These are phyloP conservation scores for Teratosphaeria viscida DNA, from an alignment of 2,329 filamentous ascomycete species.

Conservation along the genomic window DNA sequence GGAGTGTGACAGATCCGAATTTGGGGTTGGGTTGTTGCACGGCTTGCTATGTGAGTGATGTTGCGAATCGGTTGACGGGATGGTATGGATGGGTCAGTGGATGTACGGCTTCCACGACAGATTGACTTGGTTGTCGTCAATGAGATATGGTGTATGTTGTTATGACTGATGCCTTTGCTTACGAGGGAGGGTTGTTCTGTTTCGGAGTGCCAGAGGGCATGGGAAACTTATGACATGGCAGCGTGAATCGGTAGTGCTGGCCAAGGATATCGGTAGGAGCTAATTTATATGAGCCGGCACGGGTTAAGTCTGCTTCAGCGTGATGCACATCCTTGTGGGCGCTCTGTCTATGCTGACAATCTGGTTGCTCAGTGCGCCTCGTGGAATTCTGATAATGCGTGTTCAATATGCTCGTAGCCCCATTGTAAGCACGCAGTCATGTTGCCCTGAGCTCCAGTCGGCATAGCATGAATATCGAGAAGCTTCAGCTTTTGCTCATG, in stretches of 20 bases:
- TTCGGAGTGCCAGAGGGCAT: no score
- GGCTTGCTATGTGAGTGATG: conserved; percentile 41
- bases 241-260: background rate
- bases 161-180: background rate
- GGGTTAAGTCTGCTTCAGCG: background rate
- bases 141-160: no score
- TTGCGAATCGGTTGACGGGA: conserved; percentile 39
- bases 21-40: conserved; percentile 37
- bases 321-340: background rate
- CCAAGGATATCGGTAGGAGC: background rate
- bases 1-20: conserved; percentile 23
- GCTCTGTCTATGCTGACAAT: background rate
- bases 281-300: background rate
- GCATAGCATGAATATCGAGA: conserved; percentile 22
- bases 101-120: background rate
- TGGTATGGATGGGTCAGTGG: conserved; percentile 20
- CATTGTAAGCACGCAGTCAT: conserved; percentile 28
- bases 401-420: conserved; percentile 25
- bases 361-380: background rate
- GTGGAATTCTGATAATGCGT: conserved; percentile 8
- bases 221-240: background rate
- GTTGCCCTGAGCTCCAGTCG: conserved; percentile 16
- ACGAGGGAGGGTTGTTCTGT: background rate
- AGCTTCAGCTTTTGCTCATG: conserved; percentile 31
- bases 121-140: background rate